phyloP scores from a whole-genome alignment of 2,329 filamentous ascomycete genomes.

The Penicillium frequentans region DNA sequence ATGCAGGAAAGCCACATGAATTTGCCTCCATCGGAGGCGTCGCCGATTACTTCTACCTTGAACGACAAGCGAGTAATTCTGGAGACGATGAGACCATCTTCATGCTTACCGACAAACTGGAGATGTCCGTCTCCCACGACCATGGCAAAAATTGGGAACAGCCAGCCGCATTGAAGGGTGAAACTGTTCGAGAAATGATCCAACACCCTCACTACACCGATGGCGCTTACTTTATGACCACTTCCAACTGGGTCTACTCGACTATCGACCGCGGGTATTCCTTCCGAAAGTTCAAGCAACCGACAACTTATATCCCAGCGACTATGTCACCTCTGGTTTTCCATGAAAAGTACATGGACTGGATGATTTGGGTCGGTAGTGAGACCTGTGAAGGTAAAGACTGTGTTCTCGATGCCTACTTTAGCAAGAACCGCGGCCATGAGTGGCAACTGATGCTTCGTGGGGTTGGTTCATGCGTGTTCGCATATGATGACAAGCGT shows the following conservation, averaged over 20 bases:
- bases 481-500: conserved; percentile 67
- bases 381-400: conserved; percentile 64
- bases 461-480: conserved; percentile 80
- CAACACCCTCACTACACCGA: conserved; percentile 82
- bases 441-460: conserved; percentile 75
- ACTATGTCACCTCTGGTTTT: conserved; percentile 65
- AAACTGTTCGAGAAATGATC: conserved; percentile 69
- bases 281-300: conserved; percentile 53
- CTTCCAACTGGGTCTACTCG: conserved; percentile 68
- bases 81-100: conserved; percentile 72
- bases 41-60: conserved; percentile 72
- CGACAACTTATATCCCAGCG: conserved; percentile 19
- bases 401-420: conserved; percentile 73
- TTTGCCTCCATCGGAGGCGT: conserved; percentile 58
- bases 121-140: conserved; percentile 74
- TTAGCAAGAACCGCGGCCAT: conserved; percentile 74
- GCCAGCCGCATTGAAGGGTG: conserved; percentile 60
- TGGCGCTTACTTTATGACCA: conserved; percentile 80
- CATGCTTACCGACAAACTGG: conserved; percentile 58
- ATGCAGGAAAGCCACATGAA: conserved; percentile 53
- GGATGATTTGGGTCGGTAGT: conserved; percentile 85
- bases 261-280: conserved; percentile 75
- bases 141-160: conserved; percentile 85
- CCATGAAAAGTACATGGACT: conserved; percentile 81
- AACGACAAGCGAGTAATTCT: conserved; percentile 65